Evolutionary conservation across 352 stramenopile genomes (phyloP).

Genomic region (Phytophthora lateralis): DNA sequence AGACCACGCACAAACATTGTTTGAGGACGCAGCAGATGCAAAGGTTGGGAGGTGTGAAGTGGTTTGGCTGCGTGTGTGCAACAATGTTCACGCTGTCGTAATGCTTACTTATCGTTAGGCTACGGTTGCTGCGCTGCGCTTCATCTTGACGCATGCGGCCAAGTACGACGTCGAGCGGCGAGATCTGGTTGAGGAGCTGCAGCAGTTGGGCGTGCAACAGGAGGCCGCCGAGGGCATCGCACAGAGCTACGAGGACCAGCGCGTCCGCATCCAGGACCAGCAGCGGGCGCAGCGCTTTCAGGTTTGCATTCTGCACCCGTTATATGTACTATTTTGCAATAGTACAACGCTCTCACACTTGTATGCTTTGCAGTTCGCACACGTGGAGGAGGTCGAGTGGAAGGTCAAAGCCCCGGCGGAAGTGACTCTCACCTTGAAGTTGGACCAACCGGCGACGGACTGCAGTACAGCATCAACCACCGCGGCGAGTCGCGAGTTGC

Average conservation of each 20-base stretch:
- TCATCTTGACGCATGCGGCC: constrained; percentile 52
- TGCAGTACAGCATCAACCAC: constrained; percentile 16
- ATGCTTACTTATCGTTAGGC: constrained; percentile 19
- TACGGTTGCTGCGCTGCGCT: constrained; percentile 43
- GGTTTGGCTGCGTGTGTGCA: background rate
- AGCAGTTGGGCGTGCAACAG: constrained; percentile 49
- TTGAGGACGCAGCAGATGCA: constrained; percentile 22
- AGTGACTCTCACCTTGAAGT: constrained; percentile 35
- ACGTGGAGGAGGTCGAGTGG: constrained; percentile 37
- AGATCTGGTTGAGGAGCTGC: constrained; percentile 53
- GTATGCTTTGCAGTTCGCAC: constrained; percentile 30
- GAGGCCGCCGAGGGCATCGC: constrained; percentile 27
- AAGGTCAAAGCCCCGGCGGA: constrained; percentile 17
- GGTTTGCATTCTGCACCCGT: constrained; percentile 21
- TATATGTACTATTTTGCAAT: background rate
- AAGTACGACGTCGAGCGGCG: constrained; percentile 46
- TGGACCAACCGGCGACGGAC: constrained; percentile 34
- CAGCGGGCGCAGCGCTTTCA: constrained; percentile 42
- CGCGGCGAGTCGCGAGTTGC: constrained; percentile 14
- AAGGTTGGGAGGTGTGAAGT: constrained; percentile 22
- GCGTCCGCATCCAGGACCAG: constrained; percentile 35
- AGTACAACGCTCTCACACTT: background rate
- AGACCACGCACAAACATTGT: constrained; percentile 14
- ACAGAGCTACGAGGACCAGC: constrained; percentile 37
- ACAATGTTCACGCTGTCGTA: background rate